Evolutionary conservation across 2,329 filamentous ascomycete species (phyloP), one percentile per base, ranked within the genome.

Genomic region (Trichoderma brevicompactum): DNA sequence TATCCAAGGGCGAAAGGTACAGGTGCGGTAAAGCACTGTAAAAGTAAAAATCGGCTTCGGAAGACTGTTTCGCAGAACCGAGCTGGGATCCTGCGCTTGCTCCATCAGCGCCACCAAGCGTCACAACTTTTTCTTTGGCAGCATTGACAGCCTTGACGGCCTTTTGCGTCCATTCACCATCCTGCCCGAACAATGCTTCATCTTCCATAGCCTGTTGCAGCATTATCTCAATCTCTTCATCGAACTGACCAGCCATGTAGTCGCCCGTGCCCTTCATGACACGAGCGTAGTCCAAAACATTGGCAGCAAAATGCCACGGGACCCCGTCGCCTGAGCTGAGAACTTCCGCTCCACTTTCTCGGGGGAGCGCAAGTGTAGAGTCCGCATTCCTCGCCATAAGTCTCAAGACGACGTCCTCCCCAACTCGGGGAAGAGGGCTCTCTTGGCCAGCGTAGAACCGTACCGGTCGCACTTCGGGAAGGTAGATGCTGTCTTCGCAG

Each of bases 241-340:
- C 88, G 71, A 89, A 94, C 74, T 98, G 91, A 61, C 87, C 83
- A 12, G 81, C 75, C 89, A 99, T 94, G 74, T 99, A 99, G 40
- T 91, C 88, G 71, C 91, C 88, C 5, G 92, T 94, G 7, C 94
- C 95, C 75, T 94, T 96, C 92, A 99, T 97, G 64, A 98, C 90
- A 44, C 94, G 88, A 15, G 94, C 92, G 77, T 97, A 99, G 75
- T 99, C 95, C 74, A 96, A 85, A 41, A 97, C 93, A 72, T 97
- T 96, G 9, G 92, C 93, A 6, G 92, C 92, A 78, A 95, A 93
- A 76, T 96, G 92, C 95, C 95, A 99, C 0, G 95, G 95, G 41
- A 98, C 87, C 72, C 94, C 90, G 58, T 94, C 88, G 8, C 86
- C 86, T 19, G 86, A 83, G 36, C 85, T 84, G 34, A 92, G 81